Base-by-base conservation (phyloP, 108 stramenopile genomes). In the Poteriospumella lacustris region DNA sequence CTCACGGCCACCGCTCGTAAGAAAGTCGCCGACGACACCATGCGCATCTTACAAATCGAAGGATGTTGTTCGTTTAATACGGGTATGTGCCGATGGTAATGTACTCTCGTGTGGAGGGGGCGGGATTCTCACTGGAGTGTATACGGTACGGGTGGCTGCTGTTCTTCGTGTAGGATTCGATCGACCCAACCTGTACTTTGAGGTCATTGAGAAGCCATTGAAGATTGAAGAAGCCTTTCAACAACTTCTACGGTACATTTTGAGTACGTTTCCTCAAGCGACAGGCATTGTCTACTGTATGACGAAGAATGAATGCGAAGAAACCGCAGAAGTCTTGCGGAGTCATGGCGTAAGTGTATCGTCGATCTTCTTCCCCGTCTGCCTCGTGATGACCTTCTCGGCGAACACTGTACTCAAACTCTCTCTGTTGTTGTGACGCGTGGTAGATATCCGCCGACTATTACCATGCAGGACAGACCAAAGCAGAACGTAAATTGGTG, bases 1-100 rank as follows among this genome's bases (percentile, higher is more conserved):
- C 85, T 99, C 43, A 99, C 98, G 26, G 98, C 98, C 9, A 99
- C 98, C n/a, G 98, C 98, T 26, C 93, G 94, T 78, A 82, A 94
- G 78, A 91, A 91, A 43, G 94, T 97, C 73, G 91, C 92, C 33
- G 84, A 89, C 3, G 94, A 96, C 86, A 92, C 93, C 70, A 90
- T 92, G 47, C 82, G 88, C 36, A 89, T 87, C 5, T 83, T 99
- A 52, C 78, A 80, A 24, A 68, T 85, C 86, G 68, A 89, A 88
- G 58, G 75, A 62, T 68, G 96, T 89, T 70, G 78, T 78, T 75
- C 89, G 85, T 1, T 95, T 87, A 42, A 64, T 64, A 64, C 60
- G 5, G 52, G 52, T 56, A n/a, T n/a, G n/a, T n/a, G n/a, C n/a
- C n/a, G n/a, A n/a, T n/a, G n/a, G n/a, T n/a, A n/a, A n/a, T n/a